These are phyloP conservation scores for Populus hybrid DNA, from an alignment of 441 rosid genomes.

Conservation along the genomic window DNA sequence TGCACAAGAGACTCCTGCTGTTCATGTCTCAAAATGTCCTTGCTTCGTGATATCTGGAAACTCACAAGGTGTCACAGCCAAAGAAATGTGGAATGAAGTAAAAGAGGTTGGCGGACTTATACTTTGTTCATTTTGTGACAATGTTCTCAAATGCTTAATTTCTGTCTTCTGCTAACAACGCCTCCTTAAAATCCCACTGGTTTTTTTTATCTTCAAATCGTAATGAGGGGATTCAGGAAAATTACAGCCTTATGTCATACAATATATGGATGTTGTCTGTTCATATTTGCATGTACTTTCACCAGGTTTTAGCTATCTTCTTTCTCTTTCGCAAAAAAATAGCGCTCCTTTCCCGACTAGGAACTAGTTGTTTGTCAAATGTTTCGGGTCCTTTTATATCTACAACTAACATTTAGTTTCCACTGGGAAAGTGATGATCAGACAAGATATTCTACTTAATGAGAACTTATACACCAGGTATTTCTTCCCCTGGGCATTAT, in stretches of 20 bases:
- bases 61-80: conserved; percentile 61
- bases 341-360: background rate
- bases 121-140: background rate
- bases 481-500: background rate
- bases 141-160: background rate
- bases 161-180: background rate
- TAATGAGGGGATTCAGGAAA: background rate
- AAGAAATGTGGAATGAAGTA: conserved; percentile 80
- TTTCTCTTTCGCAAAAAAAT: background rate
- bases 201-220: background rate
- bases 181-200: background rate
- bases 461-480: background rate
- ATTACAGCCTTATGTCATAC: background rate
- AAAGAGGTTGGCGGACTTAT: conserved; percentile 50
- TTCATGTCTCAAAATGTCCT: conserved; percentile 69
- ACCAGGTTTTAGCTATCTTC: background rate
- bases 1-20: conserved; percentile 60
- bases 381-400: background rate
- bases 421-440: background rate
- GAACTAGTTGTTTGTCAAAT: background rate
- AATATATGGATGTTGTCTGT: background rate
- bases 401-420: background rate
- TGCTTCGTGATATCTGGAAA: conserved; percentile 66
- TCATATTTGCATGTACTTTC: background rate
- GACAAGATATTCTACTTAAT: background rate